Percentiles rank a stretch among this genome's conserved stretches.
phyloP scores from a whole-genome alignment of 2,329 filamentous ascomycete species.

The Cordyceps pruinosa region DNA sequence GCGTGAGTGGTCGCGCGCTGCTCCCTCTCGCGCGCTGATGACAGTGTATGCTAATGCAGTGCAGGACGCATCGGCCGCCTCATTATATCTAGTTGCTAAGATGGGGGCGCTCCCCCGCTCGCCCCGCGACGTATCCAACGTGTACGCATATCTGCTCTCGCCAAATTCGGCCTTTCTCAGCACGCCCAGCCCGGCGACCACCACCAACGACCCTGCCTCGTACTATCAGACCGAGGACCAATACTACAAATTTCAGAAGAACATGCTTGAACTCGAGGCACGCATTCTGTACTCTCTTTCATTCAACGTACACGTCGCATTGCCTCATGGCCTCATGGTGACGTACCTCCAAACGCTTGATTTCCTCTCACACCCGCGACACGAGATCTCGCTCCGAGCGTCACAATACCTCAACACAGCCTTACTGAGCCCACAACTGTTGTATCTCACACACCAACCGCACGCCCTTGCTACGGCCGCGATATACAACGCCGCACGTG shows the following conservation, averaged over 20 bases:
- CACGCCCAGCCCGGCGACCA: constrained; percentile 26
- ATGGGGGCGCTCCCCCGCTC: constrained; percentile 70
- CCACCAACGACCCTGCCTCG: constrained; percentile 37
- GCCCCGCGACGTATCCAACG: constrained; percentile 73
- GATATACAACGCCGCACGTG: constrained; percentile 81
- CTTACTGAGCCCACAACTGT: constrained; percentile 76
- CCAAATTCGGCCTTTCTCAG: constrained; percentile 49
- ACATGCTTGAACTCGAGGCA: constrained; percentile 68
- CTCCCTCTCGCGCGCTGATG: background rate
- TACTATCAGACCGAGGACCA: constrained; percentile 68
- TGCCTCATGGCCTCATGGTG: constrained; percentile 80
- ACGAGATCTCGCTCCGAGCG: constrained; percentile 54
- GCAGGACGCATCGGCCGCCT: constrained; percentile 74
- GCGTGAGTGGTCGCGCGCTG: constrained; percentile 29
- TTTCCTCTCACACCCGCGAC: constrained; percentile 42
- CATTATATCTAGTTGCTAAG: constrained; percentile 76
- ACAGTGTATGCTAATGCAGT: background rate
- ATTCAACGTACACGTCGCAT: constrained; percentile 77
- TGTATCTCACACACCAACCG: constrained; percentile 91
- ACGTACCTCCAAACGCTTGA: constrained; percentile 91
- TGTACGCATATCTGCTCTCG: constrained; percentile 75
- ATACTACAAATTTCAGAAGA: constrained; percentile 58
- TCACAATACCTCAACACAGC: constrained; percentile 80
- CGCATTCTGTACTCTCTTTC: constrained; percentile 67
- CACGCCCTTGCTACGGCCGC: constrained; percentile 77